Conservation (phyloP, 2,329 filamentous ascomycete species). For the Lachnellula cervina region DNA sequence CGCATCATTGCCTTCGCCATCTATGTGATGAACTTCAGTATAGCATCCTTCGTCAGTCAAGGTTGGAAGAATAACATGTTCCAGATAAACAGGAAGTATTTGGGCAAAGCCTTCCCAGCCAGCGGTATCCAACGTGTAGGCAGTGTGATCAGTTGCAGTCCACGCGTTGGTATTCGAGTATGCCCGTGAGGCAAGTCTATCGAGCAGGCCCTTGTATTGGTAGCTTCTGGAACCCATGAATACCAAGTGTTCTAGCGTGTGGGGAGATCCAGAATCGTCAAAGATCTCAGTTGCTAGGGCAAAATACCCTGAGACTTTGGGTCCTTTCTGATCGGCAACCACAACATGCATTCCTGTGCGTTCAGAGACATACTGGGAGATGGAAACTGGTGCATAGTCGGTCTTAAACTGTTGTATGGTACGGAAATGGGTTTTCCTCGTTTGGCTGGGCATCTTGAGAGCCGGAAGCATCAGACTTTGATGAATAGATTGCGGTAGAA, state of each 20-base stretch:
- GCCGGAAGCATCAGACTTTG: neutral
- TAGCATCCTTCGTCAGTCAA: slow-evolving; percentile 89
- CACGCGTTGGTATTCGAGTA: slow-evolving; percentile 96
- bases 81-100: slow-evolving; percentile 89
- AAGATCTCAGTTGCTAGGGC: slow-evolving; percentile 94
- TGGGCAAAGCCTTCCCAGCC: slow-evolving; percentile 97
- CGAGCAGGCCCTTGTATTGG: slow-evolving; percentile 88
- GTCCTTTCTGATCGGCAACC: slow-evolving; percentile 85
- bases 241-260: slow-evolving; percentile 76
- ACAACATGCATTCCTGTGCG: slow-evolving; percentile 92
- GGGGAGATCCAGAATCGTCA: slow-evolving; percentile 90
- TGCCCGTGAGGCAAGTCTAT: slow-evolving; percentile 87
- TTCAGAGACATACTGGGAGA: slow-evolving; percentile 94
- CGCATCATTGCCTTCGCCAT: slow-evolving; percentile 89
- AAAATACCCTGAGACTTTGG: slow-evolving; percentile 95
- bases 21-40: slow-evolving; percentile 94
- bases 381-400: slow-evolving; percentile 81
- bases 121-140: slow-evolving; percentile 90
- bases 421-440: slow-evolving; percentile 61
- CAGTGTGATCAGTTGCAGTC: slow-evolving; percentile 94
- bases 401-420: slow-evolving; percentile 80
- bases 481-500: neutral
- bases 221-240: slow-evolving; percentile 94
- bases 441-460: slow-evolving; percentile 50
- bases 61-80: slow-evolving; percentile 87